Base-by-base conservation (phyloP, 257 asterid genomes). In the Solanum sejunctum region DNA sequence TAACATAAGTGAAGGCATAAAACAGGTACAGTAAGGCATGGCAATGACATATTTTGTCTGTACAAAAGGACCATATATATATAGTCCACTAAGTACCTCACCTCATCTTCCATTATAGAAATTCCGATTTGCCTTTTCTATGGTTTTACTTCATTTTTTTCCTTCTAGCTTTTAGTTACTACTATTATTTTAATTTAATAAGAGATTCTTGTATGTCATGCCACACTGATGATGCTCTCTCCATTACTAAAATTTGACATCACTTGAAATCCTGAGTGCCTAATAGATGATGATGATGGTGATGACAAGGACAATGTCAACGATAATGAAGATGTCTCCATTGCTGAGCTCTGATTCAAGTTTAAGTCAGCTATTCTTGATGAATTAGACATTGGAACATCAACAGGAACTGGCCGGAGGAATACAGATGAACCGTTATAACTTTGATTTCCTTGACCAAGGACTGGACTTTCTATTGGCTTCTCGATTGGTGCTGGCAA, bases 191-290 rank as follows among this genome's bases (percentile, higher is more conserved):
- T 23, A 55, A 32, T 71, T 45, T 49, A 52, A 72, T 47, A 83
- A 15, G 11, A 23, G 75, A 36, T 28, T 60, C 71, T 78, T 63
- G 11, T 58, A 47, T 52, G 63, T 85, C 80, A 85, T 51, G 84
- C 84, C 47, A 79, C 87, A 61, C 80, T 61, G 80, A 85, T n/a
- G 39, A 64, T 49, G 64, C 52, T 66, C 39, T 66, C 84, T 78
- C 87, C 87, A 79, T 77, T 85, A 26, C 41, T 78, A 77, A 78
- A 85, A 73, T 36, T 78, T 79, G 84, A 78, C 55, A 79, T 85
- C 80, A 64, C 87, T 55, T 63, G 72, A 67, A 60, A 69, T 79
- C 28, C 56, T 52, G 84, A 75, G 82, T 39, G 82, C 20, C 64
- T 75, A 26, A 47, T 77, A 23, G 82, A 77, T 17, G 82, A 8